Percentiles rank a stretch among this genome's conserved stretches.
These are phyloP conservation scores for Leccinum cinnamomeum DNA, from an alignment of 1,284 basidiomycete genomes.

Conservation along the genomic window DNA sequence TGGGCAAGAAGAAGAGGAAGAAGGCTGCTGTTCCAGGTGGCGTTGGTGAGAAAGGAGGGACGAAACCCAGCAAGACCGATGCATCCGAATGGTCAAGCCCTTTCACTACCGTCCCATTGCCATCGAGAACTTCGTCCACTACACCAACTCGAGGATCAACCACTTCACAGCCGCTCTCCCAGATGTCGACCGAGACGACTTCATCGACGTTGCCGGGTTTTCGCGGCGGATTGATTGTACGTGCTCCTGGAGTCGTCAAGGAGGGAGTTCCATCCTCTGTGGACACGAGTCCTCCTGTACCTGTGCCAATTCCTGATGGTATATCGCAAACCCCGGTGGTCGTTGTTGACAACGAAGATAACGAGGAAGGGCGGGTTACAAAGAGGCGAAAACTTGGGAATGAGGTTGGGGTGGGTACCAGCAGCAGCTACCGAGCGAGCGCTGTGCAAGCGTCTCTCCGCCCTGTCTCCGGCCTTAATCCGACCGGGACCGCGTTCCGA, in stretches of 20 bases:
- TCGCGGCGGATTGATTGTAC: slow-evolving; percentile 7
- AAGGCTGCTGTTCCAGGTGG: slow-evolving; percentile 10
- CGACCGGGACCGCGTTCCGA: too few relatives aligned
- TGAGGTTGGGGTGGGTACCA: not conserved
- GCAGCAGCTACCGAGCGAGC: too few relatives aligned
- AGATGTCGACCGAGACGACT: not conserved
- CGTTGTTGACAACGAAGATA: slow-evolving; percentile 57
- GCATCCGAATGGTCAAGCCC: slow-evolving; percentile 28
- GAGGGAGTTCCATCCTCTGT: slow-evolving; percentile 23
- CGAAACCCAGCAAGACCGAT: slow-evolving; percentile 11
- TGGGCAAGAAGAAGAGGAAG: slow-evolving; percentile 40
- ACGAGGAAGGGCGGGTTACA: slow-evolving; percentile 50
- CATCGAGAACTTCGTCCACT: slow-evolving; percentile 26
- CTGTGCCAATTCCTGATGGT: slow-evolving; percentile 29
- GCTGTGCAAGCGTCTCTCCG: too few relatives aligned
- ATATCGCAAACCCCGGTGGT: slow-evolving; percentile 45
- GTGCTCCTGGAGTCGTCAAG: slow-evolving; percentile 9
- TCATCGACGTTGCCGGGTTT: slow-evolving; percentile 14
- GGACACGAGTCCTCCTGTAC: slow-evolving; percentile 21
- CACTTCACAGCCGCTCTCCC: not conserved
- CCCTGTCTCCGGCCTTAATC: too few relatives aligned
- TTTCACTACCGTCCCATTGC: slow-evolving; percentile 43
- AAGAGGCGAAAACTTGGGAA: slow-evolving; percentile 49
- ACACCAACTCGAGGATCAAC: slow-evolving; percentile 1
- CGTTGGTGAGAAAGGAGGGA: slow-evolving; percentile 14